Conservation (phyloP, 1,284 basidiomycete genomes). For the Puccinia triticina region DNA sequence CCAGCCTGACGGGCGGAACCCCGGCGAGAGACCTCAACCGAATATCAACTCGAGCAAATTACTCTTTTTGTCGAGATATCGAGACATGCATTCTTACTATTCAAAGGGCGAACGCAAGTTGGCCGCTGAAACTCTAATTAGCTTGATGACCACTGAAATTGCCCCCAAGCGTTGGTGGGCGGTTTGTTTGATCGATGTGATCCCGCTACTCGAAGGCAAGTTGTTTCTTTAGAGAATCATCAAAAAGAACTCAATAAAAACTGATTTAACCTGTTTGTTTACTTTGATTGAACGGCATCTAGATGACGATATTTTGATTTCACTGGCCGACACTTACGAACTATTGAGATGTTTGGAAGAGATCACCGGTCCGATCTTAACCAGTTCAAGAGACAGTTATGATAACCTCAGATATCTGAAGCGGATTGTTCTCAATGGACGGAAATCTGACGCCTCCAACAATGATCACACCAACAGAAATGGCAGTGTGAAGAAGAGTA, state of each 20-base stretch:
- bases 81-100: conserved; percentile 63
- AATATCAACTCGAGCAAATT: conserved; percentile 58
- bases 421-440: conserved; percentile 11
- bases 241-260: background rate
- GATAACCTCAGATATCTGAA: conserved; percentile 48
- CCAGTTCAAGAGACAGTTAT: conserved; percentile 11
- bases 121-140: conserved; percentile 61
- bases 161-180: conserved; percentile 62
- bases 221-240: background rate
- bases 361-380: conserved; percentile 31
- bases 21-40: background rate
- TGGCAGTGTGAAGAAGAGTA: background rate
- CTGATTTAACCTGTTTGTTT: background rate
- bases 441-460: background rate
- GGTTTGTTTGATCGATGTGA: conserved; percentile 54
- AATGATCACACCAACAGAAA: background rate
- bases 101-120: conserved; percentile 58
- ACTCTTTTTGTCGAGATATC: conserved; percentile 63
- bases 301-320: conserved; percentile 51
- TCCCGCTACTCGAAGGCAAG: conserved; percentile 47
- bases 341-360: conserved; percentile 50
- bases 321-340: conserved; percentile 43
- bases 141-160: conserved; percentile 60
- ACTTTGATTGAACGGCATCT: background rate
- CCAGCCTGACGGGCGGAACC: background rate